Evolutionary conservation across 495 filamentous ascomycete genomes (phyloP).

Genomic region (Pyronema domesticum): DNA sequence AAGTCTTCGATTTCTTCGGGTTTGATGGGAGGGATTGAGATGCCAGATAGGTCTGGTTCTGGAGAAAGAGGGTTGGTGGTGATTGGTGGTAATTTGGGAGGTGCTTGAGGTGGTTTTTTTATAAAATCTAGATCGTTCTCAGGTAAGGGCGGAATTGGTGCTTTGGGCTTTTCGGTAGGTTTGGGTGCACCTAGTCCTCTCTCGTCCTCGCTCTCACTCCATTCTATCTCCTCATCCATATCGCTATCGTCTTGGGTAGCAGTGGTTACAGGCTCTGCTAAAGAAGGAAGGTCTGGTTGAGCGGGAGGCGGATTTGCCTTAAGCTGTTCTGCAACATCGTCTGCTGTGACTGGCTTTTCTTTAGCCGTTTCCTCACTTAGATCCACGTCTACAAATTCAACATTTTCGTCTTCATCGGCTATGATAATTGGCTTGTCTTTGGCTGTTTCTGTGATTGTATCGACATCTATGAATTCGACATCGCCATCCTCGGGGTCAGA

Average conservation of each 20-base stretch:
- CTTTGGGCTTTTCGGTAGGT: too few species aligned
- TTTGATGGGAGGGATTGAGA: slow-evolving; percentile 18
- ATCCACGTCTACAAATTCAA: slow-evolving; percentile 36
- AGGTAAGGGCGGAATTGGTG: too few species aligned
- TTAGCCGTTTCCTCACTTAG: not conserved
- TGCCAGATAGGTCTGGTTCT: not conserved
- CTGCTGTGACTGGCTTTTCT: slow-evolving; percentile 22
- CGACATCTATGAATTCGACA: too few species aligned
- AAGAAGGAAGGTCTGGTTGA: not conserved
- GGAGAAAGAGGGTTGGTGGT: not conserved
- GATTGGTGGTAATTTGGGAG: too few species aligned
- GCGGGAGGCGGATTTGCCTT: not conserved
- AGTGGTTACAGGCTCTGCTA: not conserved
- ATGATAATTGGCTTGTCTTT: slow-evolving; percentile 14
- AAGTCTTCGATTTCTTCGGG: slow-evolving; percentile 14
- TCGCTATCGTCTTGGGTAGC: slow-evolving; percentile 5
- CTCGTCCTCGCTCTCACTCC: slow-evolving; percentile 31
- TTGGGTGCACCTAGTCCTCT: not conserved
- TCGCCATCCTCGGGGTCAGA: slow-evolving; percentile 9
- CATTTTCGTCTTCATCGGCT: slow-evolving; percentile 30
- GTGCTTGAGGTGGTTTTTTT: too few species aligned
- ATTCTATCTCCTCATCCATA: slow-evolving; percentile 26
- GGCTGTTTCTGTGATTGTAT: slow-evolving; percentile 5
- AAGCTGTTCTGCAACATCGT: slow-evolving; percentile 23
- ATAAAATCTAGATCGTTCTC: too few species aligned